Conservation (phyloP, 805 yeast genomes). For the Starmerella tilneyi region DNA sequence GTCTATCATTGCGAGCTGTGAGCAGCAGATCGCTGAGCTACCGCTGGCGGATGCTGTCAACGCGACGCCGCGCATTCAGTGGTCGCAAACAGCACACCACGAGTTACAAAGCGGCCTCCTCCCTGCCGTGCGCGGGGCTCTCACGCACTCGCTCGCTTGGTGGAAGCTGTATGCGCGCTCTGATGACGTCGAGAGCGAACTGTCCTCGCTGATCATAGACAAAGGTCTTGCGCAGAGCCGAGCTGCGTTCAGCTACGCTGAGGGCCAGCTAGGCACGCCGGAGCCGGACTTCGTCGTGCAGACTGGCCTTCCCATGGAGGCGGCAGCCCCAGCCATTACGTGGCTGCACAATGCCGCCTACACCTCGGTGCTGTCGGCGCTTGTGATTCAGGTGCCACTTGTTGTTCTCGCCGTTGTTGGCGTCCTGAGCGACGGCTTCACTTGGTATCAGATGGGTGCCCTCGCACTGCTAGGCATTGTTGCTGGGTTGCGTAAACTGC, state of each 20-base stretch:
- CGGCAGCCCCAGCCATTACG: constrained; percentile 1
- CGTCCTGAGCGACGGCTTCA: constrained; percentile 26
- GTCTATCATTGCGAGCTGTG: constrained; percentile 28
- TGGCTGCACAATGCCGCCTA: constrained; percentile 29
- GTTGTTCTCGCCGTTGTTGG: constrained; percentile 29
- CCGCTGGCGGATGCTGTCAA: constrained; percentile 15
- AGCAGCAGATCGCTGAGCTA: constrained; percentile 22
- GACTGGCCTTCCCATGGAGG: not conserved
- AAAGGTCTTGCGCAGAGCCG: constrained; percentile 28
- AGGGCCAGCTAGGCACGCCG: constrained; percentile 27
- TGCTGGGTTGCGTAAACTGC: constrained; percentile 31
- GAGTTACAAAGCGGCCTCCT: constrained; percentile 32
- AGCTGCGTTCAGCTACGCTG: constrained; percentile 27
- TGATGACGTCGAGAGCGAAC: constrained; percentile 32
- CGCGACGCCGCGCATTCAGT: constrained; percentile 24
- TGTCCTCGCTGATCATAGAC: constrained; percentile 17
- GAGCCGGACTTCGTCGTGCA: not conserved
- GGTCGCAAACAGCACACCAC: constrained; percentile 34
- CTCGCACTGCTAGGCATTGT: constrained; percentile 32
- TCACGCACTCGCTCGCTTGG: constrained; percentile 29
- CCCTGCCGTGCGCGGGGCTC: constrained; percentile 24
- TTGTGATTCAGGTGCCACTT: constrained; percentile 33
- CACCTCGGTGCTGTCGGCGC: constrained; percentile 25
- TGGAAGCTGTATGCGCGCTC: constrained; percentile 32
- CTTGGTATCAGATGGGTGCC: constrained; percentile 31